These are phyloP conservation scores for Hypoxylon cercidicola DNA, from an alignment of 495 filamentous ascomycete genomes.

Conservation along the genomic window DNA sequence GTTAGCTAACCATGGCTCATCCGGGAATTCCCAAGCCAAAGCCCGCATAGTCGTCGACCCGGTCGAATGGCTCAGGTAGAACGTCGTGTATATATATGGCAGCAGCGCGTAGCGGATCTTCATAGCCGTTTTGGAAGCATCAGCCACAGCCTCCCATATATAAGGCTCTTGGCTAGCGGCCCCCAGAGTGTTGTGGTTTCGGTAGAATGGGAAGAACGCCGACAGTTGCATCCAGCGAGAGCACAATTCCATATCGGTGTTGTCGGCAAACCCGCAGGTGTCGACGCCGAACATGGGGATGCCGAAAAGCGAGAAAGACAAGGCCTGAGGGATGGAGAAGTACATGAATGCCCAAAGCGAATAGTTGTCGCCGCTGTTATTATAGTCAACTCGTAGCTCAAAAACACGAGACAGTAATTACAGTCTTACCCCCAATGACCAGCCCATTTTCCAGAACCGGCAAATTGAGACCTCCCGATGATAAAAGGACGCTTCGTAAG, in stretches of 20 bases:
- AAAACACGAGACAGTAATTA: neutral
- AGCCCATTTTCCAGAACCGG: constrained; percentile 80
- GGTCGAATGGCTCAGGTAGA: constrained; percentile 72
- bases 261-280: constrained; percentile 81
- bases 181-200: constrained; percentile 78
- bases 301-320: constrained; percentile 82
- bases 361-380: constrained; percentile 72
- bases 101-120: constrained; percentile 77
- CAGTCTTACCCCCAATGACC: constrained; percentile 78
- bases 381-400: constrained; percentile 4
- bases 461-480: constrained; percentile 85
- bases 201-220: constrained; percentile 90
- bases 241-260: constrained; percentile 79
- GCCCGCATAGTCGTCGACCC: constrained; percentile 85
- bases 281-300: constrained; percentile 91
- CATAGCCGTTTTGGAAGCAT: constrained; percentile 75
- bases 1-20: constrained; percentile 74
- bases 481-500: constrained; percentile 82
- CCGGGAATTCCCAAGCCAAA: constrained; percentile 83
- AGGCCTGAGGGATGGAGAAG: constrained; percentile 82
- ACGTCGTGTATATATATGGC: constrained; percentile 85
- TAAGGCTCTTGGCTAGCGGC: constrained; percentile 80
- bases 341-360: constrained; percentile 75
- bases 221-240: constrained; percentile 87
- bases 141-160: constrained; percentile 73